Evolutionary conservation across 148 eudicot species (phyloP).

Genomic region (Salicornia ramosissima): DNA sequence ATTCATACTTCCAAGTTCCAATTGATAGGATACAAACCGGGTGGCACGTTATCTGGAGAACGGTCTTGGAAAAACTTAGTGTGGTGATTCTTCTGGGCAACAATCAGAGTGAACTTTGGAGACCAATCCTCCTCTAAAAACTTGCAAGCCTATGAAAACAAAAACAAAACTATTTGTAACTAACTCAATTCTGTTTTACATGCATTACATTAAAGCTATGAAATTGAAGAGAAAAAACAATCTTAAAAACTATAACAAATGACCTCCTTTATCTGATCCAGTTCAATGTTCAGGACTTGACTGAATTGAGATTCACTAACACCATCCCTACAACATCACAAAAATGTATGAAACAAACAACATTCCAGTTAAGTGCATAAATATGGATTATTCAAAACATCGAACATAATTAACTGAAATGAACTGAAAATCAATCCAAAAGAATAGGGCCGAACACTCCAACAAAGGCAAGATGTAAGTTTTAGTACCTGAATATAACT

Average conservation of each 20-base stretch:
- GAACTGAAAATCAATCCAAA: too few species aligned
- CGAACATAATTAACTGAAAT: too few species aligned
- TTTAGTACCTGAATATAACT: slow-evolving; percentile 47
- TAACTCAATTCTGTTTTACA: background rate
- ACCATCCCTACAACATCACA: slow-evolving; percentile 48
- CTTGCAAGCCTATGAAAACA: slow-evolving; percentile 32
- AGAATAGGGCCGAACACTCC: too few species aligned
- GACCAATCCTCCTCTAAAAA: slow-evolving; percentile 28
- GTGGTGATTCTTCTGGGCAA: slow-evolving; percentile 46
- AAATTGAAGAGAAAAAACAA: background rate
- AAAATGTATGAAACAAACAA: too few species aligned
- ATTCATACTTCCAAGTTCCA: too few species aligned
- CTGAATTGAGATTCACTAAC: slow-evolving; percentile 45
- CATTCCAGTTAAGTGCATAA: too few species aligned
- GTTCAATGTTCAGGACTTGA: slow-evolving; percentile 43
- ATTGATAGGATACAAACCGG: slow-evolving; percentile 22
- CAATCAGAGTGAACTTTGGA: slow-evolving; percentile 33
- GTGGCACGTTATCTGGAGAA: slow-evolving; percentile 38
- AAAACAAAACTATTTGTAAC: background rate
- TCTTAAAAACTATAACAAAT: background rate
- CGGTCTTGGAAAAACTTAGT: slow-evolving; percentile 35
- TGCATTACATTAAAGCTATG: too few species aligned
- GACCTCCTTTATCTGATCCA: slow-evolving; percentile 38
- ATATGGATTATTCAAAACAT: too few species aligned
- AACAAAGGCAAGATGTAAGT: too few species aligned